These are phyloP conservation scores for Coffea humblotiana DNA, from an alignment of 305 asterid species.

Conservation along the genomic window DNA sequence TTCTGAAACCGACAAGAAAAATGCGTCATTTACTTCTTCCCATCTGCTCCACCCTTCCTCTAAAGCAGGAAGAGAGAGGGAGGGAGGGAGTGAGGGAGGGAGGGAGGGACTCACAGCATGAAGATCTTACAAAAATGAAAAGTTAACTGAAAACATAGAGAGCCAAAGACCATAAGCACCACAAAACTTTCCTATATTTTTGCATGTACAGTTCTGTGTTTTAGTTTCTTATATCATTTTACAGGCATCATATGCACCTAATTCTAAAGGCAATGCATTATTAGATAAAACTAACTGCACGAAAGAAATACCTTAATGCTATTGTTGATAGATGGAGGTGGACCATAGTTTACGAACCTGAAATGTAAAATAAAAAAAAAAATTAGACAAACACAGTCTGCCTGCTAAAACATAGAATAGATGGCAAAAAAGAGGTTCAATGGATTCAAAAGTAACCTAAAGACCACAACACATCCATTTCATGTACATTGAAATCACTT, in stretches of 20 bases:
- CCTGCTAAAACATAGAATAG: not conserved
- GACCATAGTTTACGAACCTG: slow-evolving; percentile 83
- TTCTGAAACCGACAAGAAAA: too few relatives aligned
- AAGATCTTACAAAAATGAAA: too few relatives aligned
- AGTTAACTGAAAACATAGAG: too few relatives aligned
- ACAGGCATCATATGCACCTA: not conserved
- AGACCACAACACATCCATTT: not conserved
- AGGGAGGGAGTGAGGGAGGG: too few relatives aligned
- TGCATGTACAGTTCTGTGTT: not conserved
- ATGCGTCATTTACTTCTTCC: too few relatives aligned
- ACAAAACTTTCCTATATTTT: not conserved
- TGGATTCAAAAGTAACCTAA: not conserved
- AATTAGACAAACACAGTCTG: slow-evolving; percentile 10
- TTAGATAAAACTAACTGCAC: not conserved
- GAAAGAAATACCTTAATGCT: slow-evolving; percentile 70
- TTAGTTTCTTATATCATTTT: not conserved
- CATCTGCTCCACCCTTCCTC: too few relatives aligned
- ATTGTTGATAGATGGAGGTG: slow-evolving; percentile 74
- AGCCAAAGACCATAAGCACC: not conserved
- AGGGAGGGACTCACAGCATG: too few relatives aligned
- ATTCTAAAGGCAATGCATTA: not conserved
- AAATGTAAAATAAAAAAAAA: slow-evolving; percentile 19
- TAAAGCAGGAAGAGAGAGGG: too few relatives aligned
- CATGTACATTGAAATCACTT: not conserved
- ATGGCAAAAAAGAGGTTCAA: not conserved